Evolutionary conservation across 2,329 filamentous ascomycete genomes (phyloP).

Genomic region (Aschersonia sp.): DNA sequence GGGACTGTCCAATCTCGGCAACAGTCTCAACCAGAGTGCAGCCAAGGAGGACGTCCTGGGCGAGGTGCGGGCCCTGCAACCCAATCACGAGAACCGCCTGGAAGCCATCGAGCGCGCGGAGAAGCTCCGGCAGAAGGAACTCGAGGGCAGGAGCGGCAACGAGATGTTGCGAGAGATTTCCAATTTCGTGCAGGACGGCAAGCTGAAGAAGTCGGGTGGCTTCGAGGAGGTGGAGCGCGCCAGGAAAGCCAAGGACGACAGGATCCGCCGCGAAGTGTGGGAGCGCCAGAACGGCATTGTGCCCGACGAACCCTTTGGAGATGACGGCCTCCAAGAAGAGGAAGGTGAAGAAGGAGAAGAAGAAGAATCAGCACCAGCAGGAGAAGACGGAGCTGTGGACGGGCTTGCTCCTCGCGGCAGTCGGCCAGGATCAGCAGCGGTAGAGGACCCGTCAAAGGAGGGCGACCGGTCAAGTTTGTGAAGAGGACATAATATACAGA

Average conservation of each 20-base stretch:
- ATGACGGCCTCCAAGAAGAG: constrained; percentile 24
- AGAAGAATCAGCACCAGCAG: constrained; percentile 6
- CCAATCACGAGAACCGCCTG: constrained; percentile 83
- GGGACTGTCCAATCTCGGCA: constrained; percentile 37
- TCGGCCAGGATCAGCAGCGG: background rate
- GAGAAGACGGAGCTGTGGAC: background rate
- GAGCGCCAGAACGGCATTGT: constrained; percentile 46
- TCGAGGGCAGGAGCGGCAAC: constrained; percentile 62
- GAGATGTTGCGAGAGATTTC: constrained; percentile 73
- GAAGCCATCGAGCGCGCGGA: constrained; percentile 97
- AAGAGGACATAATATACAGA: too few species aligned
- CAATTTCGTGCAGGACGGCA: constrained; percentile 75
- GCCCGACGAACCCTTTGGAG: constrained; percentile 26
- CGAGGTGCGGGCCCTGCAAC: constrained; percentile 83
- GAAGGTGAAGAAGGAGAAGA: constrained; percentile 11
- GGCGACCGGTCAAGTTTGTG: too few species aligned
- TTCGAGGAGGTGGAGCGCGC: constrained; percentile 86
- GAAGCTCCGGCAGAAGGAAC: constrained; percentile 75
- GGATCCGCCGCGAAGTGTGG: constrained; percentile 68
- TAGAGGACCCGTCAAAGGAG: too few species aligned
- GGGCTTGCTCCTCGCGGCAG: background rate
- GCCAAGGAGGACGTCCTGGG: constrained; percentile 87
- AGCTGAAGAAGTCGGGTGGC: constrained; percentile 89
- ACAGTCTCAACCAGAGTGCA: constrained; percentile 52
- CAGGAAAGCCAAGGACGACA: constrained; percentile 73